These are phyloP conservation scores for Verruconis gallopava DNA, from an alignment of 2,329 filamentous ascomycete genomes.

Conservation along the genomic window DNA sequence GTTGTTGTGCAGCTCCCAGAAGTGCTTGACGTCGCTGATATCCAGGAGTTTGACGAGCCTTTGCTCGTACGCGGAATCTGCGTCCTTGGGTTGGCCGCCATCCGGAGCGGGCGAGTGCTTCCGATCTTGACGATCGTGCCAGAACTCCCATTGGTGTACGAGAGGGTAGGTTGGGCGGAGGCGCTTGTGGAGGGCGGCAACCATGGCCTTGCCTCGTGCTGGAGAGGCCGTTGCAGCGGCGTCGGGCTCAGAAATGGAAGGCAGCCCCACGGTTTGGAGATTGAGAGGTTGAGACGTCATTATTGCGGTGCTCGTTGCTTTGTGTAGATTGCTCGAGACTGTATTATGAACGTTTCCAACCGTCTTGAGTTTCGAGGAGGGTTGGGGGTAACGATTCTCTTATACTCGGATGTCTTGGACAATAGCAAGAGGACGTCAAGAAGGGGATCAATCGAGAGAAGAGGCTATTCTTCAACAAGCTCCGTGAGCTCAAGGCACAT, in stretches of 20 bases:
- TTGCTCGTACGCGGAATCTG: conserved; percentile 29
- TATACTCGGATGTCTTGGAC: too few species aligned
- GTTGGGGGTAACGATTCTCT: too few species aligned
- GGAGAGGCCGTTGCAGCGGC: conserved; percentile 52
- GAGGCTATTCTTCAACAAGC: too few species aligned
- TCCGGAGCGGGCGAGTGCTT: conserved; percentile 10
- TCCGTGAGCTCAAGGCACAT: too few species aligned
- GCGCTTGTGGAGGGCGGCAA: conserved; percentile 30
- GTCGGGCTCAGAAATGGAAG: conserved; percentile 46
- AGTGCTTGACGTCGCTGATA: conserved; percentile 35
- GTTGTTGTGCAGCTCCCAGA: conserved; percentile 49
- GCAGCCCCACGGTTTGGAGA: conserved; percentile 32
- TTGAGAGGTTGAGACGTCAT: too few species aligned
- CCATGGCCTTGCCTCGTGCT: conserved; percentile 67
- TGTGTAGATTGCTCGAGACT: too few species aligned
- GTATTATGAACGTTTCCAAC: too few species aligned
- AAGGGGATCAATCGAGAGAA: too few species aligned
- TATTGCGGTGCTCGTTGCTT: too few species aligned
- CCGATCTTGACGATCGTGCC: conserved; percentile 34
- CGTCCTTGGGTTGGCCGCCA: conserved; percentile 18
- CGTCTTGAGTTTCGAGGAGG: too few species aligned
- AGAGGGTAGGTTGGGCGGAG: conserved; percentile 35
- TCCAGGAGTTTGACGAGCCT: conserved; percentile 33
- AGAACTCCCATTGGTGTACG: conserved; percentile 39
- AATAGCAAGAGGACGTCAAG: too few species aligned